phyloP scores from a whole-genome alignment of 129 eudicot species.

The Flaveria sonorensis region DNA sequence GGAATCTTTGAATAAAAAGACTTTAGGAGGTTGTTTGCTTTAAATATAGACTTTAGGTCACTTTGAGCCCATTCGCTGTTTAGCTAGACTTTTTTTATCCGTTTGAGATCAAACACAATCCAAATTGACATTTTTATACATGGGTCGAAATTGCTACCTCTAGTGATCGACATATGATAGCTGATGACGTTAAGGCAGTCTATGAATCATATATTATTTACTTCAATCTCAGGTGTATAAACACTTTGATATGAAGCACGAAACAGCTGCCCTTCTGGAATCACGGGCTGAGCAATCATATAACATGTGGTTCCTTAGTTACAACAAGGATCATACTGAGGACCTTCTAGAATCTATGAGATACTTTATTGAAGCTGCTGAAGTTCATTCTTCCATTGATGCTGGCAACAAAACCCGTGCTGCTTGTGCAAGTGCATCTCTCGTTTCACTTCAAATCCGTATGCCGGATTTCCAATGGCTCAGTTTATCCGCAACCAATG shows the following conservation, averaged over 20 bases:
- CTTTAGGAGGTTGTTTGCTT: slow-evolving; percentile 2
- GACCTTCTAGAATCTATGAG: slow-evolving; percentile 96
- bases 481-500: slow-evolving; percentile 76
- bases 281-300: slow-evolving; percentile 85
- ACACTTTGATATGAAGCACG: slow-evolving; percentile 97
- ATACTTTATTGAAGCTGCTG: slow-evolving; percentile 89
- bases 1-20: not conserved
- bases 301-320: slow-evolving; percentile 70
- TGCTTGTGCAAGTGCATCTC: slow-evolving; percentile 93
- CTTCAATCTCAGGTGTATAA: slow-evolving; percentile 66
- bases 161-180: not conserved
- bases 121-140: not conserved
- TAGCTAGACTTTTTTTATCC: not conserved
- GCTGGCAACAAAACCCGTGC: slow-evolving; percentile 88
- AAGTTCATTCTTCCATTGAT: slow-evolving; percentile 92
- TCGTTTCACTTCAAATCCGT: slow-evolving; percentile 90
- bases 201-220: slow-evolving; percentile 4
- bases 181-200: not conserved
- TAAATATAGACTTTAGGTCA: not conserved
- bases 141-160: slow-evolving; percentile 8
- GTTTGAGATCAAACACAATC: slow-evolving; percentile 2
- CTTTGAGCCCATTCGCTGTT: not conserved
- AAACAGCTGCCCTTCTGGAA: slow-evolving; percentile 86
- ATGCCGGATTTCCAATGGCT: slow-evolving; percentile 95
- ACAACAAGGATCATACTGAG: slow-evolving; percentile 88